phyloP scores from a whole-genome alignment of 2,329 filamentous ascomycete species.

The Penicillium sp. region DNA sequence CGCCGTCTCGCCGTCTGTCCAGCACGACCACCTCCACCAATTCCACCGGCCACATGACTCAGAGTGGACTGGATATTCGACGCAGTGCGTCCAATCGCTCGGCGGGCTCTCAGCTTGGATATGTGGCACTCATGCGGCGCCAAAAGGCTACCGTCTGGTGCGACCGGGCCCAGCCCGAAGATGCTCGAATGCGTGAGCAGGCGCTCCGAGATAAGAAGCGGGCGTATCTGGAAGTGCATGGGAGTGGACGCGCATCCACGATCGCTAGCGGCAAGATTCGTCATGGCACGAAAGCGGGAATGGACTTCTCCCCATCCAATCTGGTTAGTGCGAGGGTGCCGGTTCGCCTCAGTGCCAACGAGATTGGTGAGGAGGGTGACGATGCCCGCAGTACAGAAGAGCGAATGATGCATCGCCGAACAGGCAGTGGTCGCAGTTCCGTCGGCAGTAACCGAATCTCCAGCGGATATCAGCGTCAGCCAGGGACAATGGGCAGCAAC shows the following conservation, averaged over 20 bases:
- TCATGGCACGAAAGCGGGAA: conserved; percentile 74
- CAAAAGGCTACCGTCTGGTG: conserved; percentile 99
- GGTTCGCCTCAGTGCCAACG: conserved; percentile 85
- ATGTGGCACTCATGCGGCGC: conserved; percentile 91
- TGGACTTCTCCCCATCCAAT: conserved; percentile 74
- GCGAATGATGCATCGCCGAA: conserved; percentile 45
- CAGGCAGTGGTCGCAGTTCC: conserved; percentile 55
- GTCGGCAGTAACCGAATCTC: conserved; percentile 44
- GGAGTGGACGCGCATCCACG: conserved; percentile 56
- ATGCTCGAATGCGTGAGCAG: conserved; percentile 73
- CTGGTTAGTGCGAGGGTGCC: conserved; percentile 74
- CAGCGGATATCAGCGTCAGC: conserved; percentile 41
- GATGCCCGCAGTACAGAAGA: conserved; percentile 43
- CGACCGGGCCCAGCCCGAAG: conserved; percentile 86
- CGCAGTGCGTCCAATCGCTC: conserved; percentile 79
- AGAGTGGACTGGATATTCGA: conserved; percentile 42
- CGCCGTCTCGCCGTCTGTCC: conserved; percentile 31
- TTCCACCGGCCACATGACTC: conserved; percentile 28
- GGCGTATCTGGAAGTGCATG: conserved; percentile 76
- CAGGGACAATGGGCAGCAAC: conserved; percentile 44
- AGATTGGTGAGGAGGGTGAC: conserved; percentile 82
- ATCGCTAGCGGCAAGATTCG: conserved; percentile 72
- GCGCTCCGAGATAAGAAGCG: conserved; percentile 82
- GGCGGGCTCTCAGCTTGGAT: conserved; percentile 61
- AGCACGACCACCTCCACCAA: conserved; percentile 39